phyloP scores from a whole-genome alignment of 2,329 filamentous ascomycete genomes.

The Incumbomyces lentus region DNA sequence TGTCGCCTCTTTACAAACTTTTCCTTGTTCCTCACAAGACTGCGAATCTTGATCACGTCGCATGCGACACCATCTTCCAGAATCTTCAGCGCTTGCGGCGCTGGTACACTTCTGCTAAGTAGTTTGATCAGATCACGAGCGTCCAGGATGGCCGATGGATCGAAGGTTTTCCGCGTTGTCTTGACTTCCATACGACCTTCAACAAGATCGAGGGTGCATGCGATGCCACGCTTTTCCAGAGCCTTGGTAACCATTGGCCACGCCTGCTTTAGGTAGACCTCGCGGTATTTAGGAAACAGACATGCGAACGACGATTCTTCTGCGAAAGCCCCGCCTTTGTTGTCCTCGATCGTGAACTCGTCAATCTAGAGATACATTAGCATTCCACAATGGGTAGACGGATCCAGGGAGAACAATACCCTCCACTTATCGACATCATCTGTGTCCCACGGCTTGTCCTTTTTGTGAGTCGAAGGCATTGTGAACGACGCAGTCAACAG shows the following conservation, averaged over 20 bases:
- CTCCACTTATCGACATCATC: slow-evolving; percentile 98
- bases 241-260: slow-evolving; percentile 86
- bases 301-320: slow-evolving; percentile 82
- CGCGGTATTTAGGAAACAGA: slow-evolving; percentile 91
- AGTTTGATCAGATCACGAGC: slow-evolving; percentile 91
- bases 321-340: slow-evolving; percentile 70
- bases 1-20: slow-evolving; percentile 91
- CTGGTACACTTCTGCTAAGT: slow-evolving; percentile 80
- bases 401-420: slow-evolving; percentile 29
- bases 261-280: slow-evolving; percentile 81
- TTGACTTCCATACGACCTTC: slow-evolving; percentile 96
- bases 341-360: slow-evolving; percentile 74
- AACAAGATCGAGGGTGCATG: slow-evolving; percentile 84
- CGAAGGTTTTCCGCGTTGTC: slow-evolving; percentile 82
- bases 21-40: slow-evolving; percentile 83
- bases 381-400: neutral
- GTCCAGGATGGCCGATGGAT: slow-evolving; percentile 86
- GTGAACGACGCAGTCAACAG: slow-evolving; percentile 19
- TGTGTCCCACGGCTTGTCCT: slow-evolving; percentile 89
- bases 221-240: slow-evolving; percentile 78
- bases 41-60: slow-evolving; percentile 93
- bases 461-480: slow-evolving; percentile 84
- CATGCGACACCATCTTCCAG: slow-evolving; percentile 83
- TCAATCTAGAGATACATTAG: slow-evolving; percentile 48
- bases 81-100: slow-evolving; percentile 86